Conservation (phyloP, 179 eudicot genomes). For the Vitellaria paradoxa region DNA sequence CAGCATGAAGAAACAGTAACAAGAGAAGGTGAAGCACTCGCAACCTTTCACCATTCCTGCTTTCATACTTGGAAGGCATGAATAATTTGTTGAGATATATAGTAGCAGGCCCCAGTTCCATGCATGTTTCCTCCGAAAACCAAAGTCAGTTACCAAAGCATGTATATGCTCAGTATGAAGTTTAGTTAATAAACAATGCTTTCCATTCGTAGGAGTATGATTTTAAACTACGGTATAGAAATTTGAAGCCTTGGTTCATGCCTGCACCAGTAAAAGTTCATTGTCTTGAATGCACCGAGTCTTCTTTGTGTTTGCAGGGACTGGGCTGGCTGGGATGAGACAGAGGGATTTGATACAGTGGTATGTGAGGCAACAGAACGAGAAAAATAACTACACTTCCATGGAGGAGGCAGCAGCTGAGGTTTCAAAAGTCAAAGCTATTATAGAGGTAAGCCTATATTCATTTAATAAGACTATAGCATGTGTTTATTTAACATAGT, state of each 20-base stretch:
- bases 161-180: neutral
- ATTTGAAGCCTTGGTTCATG: neutral
- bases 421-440: slow-evolving; percentile 62
- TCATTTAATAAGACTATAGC: neutral
- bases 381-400: slow-evolving; percentile 62
- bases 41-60: neutral
- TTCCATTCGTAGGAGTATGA: neutral
- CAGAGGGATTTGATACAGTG: slow-evolving; percentile 88
- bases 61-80: neutral
- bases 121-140: neutral
- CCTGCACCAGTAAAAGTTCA: neutral
- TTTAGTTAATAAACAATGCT: neutral
- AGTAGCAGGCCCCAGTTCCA: neutral
- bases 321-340: slow-evolving; percentile 74
- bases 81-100: neutral
- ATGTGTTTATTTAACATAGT: too few relatives aligned
- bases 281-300: slow-evolving; percentile 5
- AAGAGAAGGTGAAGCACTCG: slow-evolving; percentile 46
- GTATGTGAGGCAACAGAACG: slow-evolving; percentile 75
- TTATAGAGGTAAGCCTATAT: slow-evolving; percentile 65
- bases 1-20: slow-evolving; percentile 71
- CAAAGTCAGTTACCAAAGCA: neutral
- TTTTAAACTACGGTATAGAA: neutral
- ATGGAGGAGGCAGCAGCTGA: slow-evolving; percentile 63
- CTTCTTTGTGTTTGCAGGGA: slow-evolving; percentile 38